phyloP scores from a whole-genome alignment of 169 alveolate species.

The Plasmodium malariae region DNA sequence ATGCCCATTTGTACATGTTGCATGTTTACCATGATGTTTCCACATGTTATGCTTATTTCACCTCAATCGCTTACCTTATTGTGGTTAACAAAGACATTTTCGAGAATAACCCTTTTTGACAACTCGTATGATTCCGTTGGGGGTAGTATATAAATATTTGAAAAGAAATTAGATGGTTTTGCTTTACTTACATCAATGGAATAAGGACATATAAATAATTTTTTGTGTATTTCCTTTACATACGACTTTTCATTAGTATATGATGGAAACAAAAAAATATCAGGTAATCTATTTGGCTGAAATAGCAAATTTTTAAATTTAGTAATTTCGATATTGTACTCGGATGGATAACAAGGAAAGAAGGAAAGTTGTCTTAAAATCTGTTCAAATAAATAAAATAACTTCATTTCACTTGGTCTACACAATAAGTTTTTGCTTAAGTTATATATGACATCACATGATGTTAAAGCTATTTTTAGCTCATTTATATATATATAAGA shows the following conservation, averaged over 20 bases:
- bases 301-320: constrained; percentile 69
- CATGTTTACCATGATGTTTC: not conserved
- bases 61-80: constrained; percentile 6
- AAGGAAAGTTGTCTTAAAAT: constrained; percentile 71
- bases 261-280: constrained; percentile 70
- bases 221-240: constrained; percentile 66
- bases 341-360: constrained; percentile 76
- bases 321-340: constrained; percentile 67
- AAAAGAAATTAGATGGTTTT: constrained; percentile 60
- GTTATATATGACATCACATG: constrained; percentile 69
- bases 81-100: constrained; percentile 45
- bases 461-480: constrained; percentile 75
- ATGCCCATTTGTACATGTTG: not conserved
- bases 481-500: constrained; percentile 71
- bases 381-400: constrained; percentile 68
- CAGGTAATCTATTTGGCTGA: constrained; percentile 75
- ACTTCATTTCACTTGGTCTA: constrained; percentile 70
- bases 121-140: constrained; percentile 53
- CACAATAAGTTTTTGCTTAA: constrained; percentile 57
- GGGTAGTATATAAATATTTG: constrained; percentile 66
- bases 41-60: not conserved
- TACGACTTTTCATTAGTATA: constrained; percentile 70
- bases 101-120: constrained; percentile 70
- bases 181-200: constrained; percentile 69
- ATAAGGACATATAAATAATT: constrained; percentile 73